Evolutionary conservation across 768 basidiomycete species (phyloP).

Genomic region (Lactarius hatsudake): DNA sequence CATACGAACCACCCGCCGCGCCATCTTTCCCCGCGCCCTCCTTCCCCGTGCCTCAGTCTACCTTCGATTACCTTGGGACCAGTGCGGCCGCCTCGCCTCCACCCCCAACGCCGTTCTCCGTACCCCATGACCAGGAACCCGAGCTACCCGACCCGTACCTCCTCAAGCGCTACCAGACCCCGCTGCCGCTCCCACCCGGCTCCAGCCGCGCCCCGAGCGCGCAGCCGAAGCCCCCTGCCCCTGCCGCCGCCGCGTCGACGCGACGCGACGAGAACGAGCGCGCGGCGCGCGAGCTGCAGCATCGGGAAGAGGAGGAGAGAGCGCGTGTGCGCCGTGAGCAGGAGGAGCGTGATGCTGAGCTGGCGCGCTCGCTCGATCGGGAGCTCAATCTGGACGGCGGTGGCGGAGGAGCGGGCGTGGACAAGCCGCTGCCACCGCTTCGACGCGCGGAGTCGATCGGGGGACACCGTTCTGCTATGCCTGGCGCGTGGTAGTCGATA

Average conservation of each 20-base stretch:
- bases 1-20: background rate
- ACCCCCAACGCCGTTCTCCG: background rate
- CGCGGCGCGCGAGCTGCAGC: slow-evolving; percentile 20
- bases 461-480: background rate
- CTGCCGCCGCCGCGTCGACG: background rate
- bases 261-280: slow-evolving; percentile 5
- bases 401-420: background rate
- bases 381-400: slow-evolving; percentile 20
- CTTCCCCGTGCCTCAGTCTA: slow-evolving; percentile 4
- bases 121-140: slow-evolving; percentile 28
- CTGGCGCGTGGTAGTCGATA: slow-evolving; percentile 6
- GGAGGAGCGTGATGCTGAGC: slow-evolving; percentile 26
- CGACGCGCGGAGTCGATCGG: background rate
- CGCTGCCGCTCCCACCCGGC: slow-evolving; percentile 48
- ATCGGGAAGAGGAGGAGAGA: slow-evolving; percentile 22
- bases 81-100: slow-evolving; percentile 29
- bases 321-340: slow-evolving; percentile 21
- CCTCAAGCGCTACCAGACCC: slow-evolving; percentile 48
- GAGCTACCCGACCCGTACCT: slow-evolving; percentile 47
- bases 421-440: background rate
- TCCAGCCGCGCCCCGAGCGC: background rate
- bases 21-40: slow-evolving; percentile 7
- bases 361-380: slow-evolving; percentile 26
- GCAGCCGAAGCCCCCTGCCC: background rate
- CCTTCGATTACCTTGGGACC: slow-evolving; percentile 28